These are phyloP conservation scores for Incumbomyces lentus DNA, from an alignment of 2,329 filamentous ascomycete species.

Conservation along the genomic window DNA sequence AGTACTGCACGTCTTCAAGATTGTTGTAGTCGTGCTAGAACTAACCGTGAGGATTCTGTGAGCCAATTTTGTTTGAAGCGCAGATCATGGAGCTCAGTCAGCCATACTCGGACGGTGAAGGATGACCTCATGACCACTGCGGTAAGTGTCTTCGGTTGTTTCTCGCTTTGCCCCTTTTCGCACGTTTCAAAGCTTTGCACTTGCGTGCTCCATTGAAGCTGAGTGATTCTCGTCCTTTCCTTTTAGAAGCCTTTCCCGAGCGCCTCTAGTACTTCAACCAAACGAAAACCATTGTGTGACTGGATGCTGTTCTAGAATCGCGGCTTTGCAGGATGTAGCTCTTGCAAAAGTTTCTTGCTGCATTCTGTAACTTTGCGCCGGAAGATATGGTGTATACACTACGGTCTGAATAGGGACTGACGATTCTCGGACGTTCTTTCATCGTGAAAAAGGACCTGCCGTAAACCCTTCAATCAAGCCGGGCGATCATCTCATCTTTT, in stretches of 20 bases:
- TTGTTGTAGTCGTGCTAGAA: too few relatives aligned
- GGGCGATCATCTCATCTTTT: constrained; percentile 95
- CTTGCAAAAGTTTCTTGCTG: neutral
- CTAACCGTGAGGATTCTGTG: too few relatives aligned
- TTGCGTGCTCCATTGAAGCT: neutral
- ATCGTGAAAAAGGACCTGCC: constrained; percentile 25
- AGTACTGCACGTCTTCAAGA: too few relatives aligned
- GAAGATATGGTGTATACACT: constrained; percentile 4
- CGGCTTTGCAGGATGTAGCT: neutral
- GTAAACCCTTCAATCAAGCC: constrained; percentile 66
- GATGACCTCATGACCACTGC: too few relatives aligned
- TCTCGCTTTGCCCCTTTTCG: too few relatives aligned
- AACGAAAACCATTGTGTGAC: constrained; percentile 3
- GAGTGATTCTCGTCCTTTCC: neutral
- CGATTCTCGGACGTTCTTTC: constrained; percentile 30
- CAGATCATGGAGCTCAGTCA: too few relatives aligned
- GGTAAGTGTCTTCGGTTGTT: too few relatives aligned
- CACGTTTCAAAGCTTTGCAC: neutral
- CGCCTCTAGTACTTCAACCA: constrained; percentile 3
- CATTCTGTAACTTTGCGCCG: constrained; percentile 1
- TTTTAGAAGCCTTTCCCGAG: constrained; percentile 1
- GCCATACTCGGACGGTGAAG: too few relatives aligned
- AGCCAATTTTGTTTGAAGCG: too few relatives aligned
- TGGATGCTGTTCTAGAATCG: neutral
- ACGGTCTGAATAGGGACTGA: constrained; percentile 10